Evolutionary conservation across 768 basidiomycete genomes (phyloP).

Genomic region (Suillus luteus): DNA sequence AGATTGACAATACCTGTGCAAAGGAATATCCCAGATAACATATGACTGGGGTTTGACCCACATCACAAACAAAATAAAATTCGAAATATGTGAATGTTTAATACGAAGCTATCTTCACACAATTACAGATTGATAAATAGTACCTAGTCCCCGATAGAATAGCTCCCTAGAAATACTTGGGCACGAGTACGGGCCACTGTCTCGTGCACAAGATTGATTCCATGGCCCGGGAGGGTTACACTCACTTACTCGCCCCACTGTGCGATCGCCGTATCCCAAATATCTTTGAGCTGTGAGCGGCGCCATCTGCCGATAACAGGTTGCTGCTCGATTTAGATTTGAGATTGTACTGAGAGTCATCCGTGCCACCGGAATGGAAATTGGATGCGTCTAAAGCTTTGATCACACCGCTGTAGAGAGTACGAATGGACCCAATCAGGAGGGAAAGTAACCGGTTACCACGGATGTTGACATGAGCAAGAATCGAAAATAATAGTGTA

Average conservation of each 20-base stretch:
- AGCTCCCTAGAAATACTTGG: background rate
- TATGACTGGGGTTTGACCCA: background rate
- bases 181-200: background rate
- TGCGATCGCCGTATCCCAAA: slow-evolving; percentile 18
- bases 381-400: slow-evolving; percentile 52
- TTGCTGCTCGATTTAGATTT: slow-evolving; percentile 13
- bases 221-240: background rate
- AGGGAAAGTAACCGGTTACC: background rate
- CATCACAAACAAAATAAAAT: background rate
- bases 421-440: background rate
- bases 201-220: background rate
- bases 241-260: slow-evolving; percentile 2
- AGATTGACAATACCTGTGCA: background rate
- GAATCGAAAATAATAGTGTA: background rate
- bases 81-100: background rate
- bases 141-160: background rate
- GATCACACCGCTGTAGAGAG: slow-evolving; percentile 47
- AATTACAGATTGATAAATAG: background rate
- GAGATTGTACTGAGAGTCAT: slow-evolving; percentile 13
- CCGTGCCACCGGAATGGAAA: slow-evolving; percentile 30
- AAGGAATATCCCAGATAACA: background rate
- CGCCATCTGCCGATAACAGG: background rate
- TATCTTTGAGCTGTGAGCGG: background rate
- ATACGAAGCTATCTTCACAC: background rate
- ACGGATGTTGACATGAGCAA: background rate